These are phyloP conservation scores for Barnettozyma wickerhamii DNA, from an alignment of 805 yeast genomes.

Conservation along the genomic window DNA sequence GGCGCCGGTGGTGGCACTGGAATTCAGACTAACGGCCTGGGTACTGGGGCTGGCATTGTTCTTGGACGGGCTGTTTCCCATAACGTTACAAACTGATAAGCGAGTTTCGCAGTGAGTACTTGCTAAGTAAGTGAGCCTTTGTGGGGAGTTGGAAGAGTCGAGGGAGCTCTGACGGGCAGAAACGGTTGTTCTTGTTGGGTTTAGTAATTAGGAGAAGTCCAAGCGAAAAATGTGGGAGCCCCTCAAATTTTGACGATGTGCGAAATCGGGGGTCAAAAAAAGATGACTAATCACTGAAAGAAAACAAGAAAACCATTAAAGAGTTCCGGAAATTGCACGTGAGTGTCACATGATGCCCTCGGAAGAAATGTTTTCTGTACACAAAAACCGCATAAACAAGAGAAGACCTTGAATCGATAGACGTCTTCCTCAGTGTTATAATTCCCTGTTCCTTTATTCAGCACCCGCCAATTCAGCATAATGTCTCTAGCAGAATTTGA, in stretches of 20 bases:
- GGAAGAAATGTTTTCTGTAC: not conserved
- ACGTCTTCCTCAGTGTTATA: too few relatives aligned
- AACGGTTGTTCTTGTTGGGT: too few relatives aligned
- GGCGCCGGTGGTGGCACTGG: slow-evolving; percentile 21
- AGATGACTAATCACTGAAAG: too few relatives aligned
- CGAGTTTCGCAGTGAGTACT: too few relatives aligned
- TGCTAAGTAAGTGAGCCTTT: too few relatives aligned
- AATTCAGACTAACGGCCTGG: slow-evolving; percentile 27
- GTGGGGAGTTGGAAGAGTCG: not conserved
- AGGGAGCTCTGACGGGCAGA: not conserved
- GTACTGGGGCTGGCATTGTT: slow-evolving; percentile 34
- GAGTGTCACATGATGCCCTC: too few relatives aligned
- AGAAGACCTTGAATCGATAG: too few relatives aligned
- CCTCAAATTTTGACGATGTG: not conserved
- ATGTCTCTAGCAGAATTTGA: slow-evolving; percentile 48
- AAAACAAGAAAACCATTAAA: too few relatives aligned
- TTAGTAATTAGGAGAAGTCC: too few relatives aligned
- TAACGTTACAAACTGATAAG: slow-evolving; percentile 18
- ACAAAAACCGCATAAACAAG: not conserved
- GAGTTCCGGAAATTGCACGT: too few relatives aligned
- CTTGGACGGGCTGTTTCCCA: slow-evolving; percentile 67
- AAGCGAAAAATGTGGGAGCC: not conserved
- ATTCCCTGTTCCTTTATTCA: too few relatives aligned
- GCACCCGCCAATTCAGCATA: not conserved
- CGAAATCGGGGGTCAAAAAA: not conserved